A percentile compares a stretch with the other conserved stretches of the same genome.
phyloP scores from a whole-genome alignment of 345 rosid genomes.

The Eucalyptus melliodora region DNA sequence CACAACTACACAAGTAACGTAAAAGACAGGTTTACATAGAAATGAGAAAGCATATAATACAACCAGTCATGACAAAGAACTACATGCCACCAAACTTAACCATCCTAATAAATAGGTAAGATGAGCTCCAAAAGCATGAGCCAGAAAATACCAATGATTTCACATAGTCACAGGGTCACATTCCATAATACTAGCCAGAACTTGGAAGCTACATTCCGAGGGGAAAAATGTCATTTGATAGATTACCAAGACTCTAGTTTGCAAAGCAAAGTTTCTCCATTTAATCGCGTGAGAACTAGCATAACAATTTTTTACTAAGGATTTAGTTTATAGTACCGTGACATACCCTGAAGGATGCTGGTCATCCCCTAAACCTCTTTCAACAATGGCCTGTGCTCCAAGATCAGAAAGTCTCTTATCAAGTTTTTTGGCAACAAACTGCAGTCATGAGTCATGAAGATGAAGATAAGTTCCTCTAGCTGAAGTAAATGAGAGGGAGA shows the following conservation, averaged over 20 bases:
- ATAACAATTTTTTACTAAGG: background rate
- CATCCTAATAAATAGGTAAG: background rate
- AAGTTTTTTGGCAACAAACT: constrained; percentile 96
- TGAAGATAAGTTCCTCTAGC: background rate
- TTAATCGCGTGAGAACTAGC: background rate
- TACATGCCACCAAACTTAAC: background rate
- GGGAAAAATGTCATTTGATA: background rate
- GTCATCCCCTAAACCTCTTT: constrained; percentile 90
- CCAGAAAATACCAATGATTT: background rate
- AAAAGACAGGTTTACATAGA: background rate
- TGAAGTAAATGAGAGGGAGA: background rate
- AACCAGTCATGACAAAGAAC: background rate
- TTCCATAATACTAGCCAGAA: background rate
- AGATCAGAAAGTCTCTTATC: constrained; percentile 84
- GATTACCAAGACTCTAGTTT: background rate
- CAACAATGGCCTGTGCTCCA: constrained; percentile 60
- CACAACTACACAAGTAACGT: background rate
- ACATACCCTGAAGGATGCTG: constrained; percentile 97
- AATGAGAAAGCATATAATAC: background rate
- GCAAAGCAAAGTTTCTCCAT: background rate
- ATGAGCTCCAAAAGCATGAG: background rate
- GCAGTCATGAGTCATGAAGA: constrained; percentile 11
- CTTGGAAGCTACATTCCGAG: background rate
- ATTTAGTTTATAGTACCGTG: background rate
- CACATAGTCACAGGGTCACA: background rate